Percentiles rank a stretch among this genome's conserved stretches.
These are phyloP conservation scores for Rhizopus arrhizus DNA, from an alignment of 371 early-diverging fungal species.

Conservation along the genomic window DNA sequence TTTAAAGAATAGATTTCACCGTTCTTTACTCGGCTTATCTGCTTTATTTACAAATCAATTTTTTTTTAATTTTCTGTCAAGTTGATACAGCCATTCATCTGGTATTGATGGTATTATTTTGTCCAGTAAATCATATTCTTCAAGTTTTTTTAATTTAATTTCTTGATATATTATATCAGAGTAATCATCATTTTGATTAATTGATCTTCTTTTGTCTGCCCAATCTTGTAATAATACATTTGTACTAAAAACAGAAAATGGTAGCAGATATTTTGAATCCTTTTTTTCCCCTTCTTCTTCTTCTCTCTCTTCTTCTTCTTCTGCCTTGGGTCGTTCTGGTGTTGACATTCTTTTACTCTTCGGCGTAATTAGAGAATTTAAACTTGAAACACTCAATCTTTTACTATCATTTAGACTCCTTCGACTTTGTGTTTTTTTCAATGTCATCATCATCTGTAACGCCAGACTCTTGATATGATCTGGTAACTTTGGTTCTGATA, in stretches of 20 bases:
- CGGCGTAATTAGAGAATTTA: slow-evolving; percentile 18
- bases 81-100: slow-evolving; percentile 27
- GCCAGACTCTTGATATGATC: slow-evolving; percentile 68
- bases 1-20: not conserved
- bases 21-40: too few species aligned
- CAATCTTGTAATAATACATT: slow-evolving; percentile 20
- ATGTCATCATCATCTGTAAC: slow-evolving; percentile 52
- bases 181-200: slow-evolving; percentile 4
- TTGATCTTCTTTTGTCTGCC: slow-evolving; percentile 16
- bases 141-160: slow-evolving; percentile 27
- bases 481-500: slow-evolving; percentile 68
- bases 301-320: slow-evolving; percentile 12
- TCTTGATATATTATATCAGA: slow-evolving; percentile 26
- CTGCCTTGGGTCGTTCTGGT: not conserved
- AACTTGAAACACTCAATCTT: slow-evolving; percentile 24
- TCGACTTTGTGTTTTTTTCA: slow-evolving; percentile 11
- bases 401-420: not conserved
- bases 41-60: too few species aligned
- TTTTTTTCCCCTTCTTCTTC: slow-evolving; percentile 20
- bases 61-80: slow-evolving; percentile 15
- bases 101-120: slow-evolving; percentile 25
- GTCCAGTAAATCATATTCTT: slow-evolving; percentile 19
- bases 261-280: slow-evolving; percentile 24
- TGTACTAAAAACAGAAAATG: slow-evolving; percentile 20
- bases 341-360: slow-evolving; percentile 10